Evolutionary conservation across 2,329 filamentous ascomycete species (phyloP).

Genomic region (Aspergillus sp.): DNA sequence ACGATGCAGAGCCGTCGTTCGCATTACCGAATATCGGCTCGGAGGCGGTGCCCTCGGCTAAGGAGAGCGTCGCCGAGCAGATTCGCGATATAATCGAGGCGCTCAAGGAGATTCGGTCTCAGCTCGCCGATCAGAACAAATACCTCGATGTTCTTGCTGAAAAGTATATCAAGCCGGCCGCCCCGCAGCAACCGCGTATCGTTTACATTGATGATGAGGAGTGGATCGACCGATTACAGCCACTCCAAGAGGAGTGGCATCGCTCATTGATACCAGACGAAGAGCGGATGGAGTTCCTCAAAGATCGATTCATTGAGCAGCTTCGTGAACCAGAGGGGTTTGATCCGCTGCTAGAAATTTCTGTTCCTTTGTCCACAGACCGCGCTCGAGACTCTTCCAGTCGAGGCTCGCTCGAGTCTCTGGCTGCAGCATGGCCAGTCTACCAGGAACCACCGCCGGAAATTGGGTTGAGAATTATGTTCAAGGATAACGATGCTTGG

Average conservation of each 20-base stretch:
- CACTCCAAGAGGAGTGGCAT: background rate
- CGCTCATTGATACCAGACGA: background rate
- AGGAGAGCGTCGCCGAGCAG: background rate
- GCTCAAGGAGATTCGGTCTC: slow-evolving; percentile 6
- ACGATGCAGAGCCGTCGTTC: background rate
- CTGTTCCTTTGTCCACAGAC: background rate
- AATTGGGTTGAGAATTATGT: background rate
- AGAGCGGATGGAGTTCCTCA: background rate
- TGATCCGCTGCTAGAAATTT: background rate
- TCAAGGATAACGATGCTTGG: background rate
- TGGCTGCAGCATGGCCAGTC: background rate
- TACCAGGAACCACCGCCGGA: background rate
- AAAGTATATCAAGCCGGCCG: background rate
- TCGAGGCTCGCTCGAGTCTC: background rate
- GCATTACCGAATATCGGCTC: background rate
- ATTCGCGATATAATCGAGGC: slow-evolving; percentile 7
- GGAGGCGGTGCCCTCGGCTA: background rate
- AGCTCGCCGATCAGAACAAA: slow-evolving; percentile 11
- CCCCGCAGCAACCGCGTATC: background rate
- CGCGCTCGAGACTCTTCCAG: background rate
- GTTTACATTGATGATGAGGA: background rate
- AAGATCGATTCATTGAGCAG: too few relatives aligned
- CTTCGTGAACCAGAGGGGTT: background rate
- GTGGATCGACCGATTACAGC: background rate
- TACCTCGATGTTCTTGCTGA: slow-evolving; percentile 8